Evolutionary conservation across 176 grass and related monocot genomes (phyloP).

Genomic region (Lolium multiflorum): DNA sequence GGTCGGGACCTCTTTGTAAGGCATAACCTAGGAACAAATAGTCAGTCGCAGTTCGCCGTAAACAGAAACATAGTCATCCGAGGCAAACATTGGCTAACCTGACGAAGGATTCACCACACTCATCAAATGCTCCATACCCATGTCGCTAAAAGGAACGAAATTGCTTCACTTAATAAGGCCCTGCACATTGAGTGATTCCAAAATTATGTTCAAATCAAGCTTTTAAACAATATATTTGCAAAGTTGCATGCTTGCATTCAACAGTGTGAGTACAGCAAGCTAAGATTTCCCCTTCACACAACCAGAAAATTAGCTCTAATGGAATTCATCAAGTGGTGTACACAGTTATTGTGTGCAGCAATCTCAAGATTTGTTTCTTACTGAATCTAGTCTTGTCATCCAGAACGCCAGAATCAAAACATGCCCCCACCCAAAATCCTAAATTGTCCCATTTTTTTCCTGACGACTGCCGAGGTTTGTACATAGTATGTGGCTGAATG

Average conservation of each 20-base stretch:
- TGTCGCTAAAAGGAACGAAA: slow-evolving; percentile 21
- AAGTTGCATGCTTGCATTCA: neutral
- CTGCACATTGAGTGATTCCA: slow-evolving; percentile 32
- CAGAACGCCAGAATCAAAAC: neutral
- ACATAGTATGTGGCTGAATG: neutral
- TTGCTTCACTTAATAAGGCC: slow-evolving; percentile 33
- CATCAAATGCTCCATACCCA: slow-evolving; percentile 54
- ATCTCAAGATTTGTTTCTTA: neutral
- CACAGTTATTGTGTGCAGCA: neutral
- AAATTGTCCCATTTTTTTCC: neutral
- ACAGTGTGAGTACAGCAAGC: too few species aligned
- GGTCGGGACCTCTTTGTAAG: slow-evolving; percentile 35
- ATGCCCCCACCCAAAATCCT: neutral
- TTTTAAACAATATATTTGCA: neutral
- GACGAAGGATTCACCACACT: slow-evolving; percentile 41
- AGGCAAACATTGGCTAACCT: slow-evolving; percentile 40
- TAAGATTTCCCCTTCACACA: neutral
- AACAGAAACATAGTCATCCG: neutral
- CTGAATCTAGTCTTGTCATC: neutral
- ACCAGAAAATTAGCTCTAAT: neutral
- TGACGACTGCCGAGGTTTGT: neutral
- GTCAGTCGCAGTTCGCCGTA: neutral
- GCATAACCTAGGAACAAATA: neutral
- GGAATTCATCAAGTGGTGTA: neutral
- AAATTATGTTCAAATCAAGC: neutral